Evolutionary conservation across 495 filamentous ascomycete genomes (phyloP).

Genomic region (Thermochaetoides thermophila): DNA sequence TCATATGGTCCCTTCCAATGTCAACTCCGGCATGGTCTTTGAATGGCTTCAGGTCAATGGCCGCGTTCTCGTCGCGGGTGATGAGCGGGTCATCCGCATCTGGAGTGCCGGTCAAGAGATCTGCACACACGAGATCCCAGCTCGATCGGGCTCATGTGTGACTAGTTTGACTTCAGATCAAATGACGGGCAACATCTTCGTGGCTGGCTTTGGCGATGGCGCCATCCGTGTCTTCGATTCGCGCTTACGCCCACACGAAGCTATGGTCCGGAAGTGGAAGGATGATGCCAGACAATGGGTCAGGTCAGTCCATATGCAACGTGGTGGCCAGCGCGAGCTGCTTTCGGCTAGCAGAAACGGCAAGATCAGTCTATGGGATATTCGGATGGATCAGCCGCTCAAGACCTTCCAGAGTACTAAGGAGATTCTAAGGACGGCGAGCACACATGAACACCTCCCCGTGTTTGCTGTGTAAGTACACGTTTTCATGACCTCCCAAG

Average conservation of each 20-base stretch:
- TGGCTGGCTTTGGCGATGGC: slow-evolving; percentile 95
- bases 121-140: slow-evolving; percentile 87
- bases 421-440: slow-evolving; percentile 67
- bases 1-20: slow-evolving; percentile 79
- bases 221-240: slow-evolving; percentile 90
- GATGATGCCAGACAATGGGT: slow-evolving; percentile 79
- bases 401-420: slow-evolving; percentile 60
- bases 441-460: slow-evolving; percentile 90
- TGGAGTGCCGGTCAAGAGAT: slow-evolving; percentile 93
- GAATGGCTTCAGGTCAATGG: slow-evolving; percentile 99
- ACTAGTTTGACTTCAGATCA: slow-evolving; percentile 93
- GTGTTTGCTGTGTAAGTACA: slow-evolving; percentile 94
- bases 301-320: slow-evolving; percentile 90
- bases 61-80: slow-evolving; percentile 82
- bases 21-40: slow-evolving; percentile 88
- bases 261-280: slow-evolving; percentile 92
- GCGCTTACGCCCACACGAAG: slow-evolving; percentile 59
- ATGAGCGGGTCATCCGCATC: slow-evolving; percentile 86
- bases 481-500: too few relatives aligned
- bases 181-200: slow-evolving; percentile 89
- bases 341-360: slow-evolving; percentile 77
- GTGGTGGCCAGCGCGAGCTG: slow-evolving; percentile 81
- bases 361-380: slow-evolving; percentile 92
- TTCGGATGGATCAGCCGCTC: slow-evolving; percentile 64
- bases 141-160: slow-evolving; percentile 88